Evolutionary conservation across 1,139 yeast genomes (phyloP).

Genomic region (Citeromyces hawaiiensis): DNA sequence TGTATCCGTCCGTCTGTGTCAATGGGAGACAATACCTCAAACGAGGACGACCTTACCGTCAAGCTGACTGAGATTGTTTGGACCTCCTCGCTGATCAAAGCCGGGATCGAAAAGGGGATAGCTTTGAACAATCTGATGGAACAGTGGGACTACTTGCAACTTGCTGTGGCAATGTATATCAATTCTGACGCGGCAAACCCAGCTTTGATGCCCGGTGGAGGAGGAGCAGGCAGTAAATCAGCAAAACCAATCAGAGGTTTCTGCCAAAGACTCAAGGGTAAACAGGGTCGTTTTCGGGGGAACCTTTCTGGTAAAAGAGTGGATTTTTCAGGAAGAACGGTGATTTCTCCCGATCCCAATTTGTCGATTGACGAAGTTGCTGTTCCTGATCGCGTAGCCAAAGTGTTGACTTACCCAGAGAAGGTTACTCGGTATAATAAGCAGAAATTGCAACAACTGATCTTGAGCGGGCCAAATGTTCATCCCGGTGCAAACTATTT

Average conservation of each 20-base stretch:
- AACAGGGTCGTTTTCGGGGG: slow-evolving; percentile 98
- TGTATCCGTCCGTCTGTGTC: slow-evolving; percentile 95
- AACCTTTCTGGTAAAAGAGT: slow-evolving; percentile 97
- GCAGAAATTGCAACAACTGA: slow-evolving; percentile 57
- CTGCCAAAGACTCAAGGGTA: slow-evolving; percentile 95
- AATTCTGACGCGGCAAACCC: slow-evolving; percentile 93
- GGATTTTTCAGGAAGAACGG: slow-evolving; percentile 96
- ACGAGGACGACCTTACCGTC: slow-evolving; percentile 95
- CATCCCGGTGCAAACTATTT: slow-evolving; percentile 97
- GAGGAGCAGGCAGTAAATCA: slow-evolving; percentile 29
- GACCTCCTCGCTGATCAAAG: slow-evolving; percentile 85
- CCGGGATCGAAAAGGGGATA: slow-evolving; percentile 92
- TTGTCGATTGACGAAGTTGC: slow-evolving; percentile 93
- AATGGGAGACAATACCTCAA: slow-evolving; percentile 87
- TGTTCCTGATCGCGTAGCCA: slow-evolving; percentile 94
- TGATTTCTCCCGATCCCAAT: slow-evolving; percentile 97
- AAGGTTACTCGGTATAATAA: slow-evolving; percentile 82
- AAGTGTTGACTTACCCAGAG: slow-evolving; percentile 92
- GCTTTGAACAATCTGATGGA: slow-evolving; percentile 90
- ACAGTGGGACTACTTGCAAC: slow-evolving; percentile 95
- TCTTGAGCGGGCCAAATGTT: slow-evolving; percentile 72
- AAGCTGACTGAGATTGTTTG: slow-evolving; percentile 93
- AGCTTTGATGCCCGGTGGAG: slow-evolving; percentile 50
- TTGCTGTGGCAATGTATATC: slow-evolving; percentile 94
- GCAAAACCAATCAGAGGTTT: slow-evolving; percentile 89